Evolutionary conservation across 192 early-diverging fungal genomes (phyloP).

Genomic region (Mortierella claussenii): DNA sequence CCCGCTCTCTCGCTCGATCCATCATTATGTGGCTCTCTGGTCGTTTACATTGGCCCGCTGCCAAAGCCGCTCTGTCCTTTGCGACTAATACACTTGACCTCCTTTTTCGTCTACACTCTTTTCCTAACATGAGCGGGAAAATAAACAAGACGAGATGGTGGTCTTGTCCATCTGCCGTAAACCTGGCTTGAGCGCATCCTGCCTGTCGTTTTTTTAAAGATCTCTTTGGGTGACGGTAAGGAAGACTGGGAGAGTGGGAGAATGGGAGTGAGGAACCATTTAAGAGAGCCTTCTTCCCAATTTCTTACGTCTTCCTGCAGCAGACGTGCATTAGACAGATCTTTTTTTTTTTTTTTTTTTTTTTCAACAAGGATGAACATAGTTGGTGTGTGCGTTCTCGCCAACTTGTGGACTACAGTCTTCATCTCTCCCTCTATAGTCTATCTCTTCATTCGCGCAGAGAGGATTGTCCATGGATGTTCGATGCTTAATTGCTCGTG

Average conservation of each 20-base stretch:
- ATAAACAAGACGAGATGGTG: conserved; percentile 12
- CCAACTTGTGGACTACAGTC: no score
- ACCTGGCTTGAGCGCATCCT: neutral
- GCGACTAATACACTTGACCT: neutral
- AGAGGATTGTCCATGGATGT: no score
- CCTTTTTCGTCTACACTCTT: conserved; percentile 3
- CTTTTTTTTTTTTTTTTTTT: no score
- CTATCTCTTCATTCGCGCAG: no score
- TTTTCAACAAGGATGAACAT: no score
- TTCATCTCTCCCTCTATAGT: no score
- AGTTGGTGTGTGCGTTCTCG: no score
- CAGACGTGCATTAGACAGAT: no score
- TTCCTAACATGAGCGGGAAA: neutral
- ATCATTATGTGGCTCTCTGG: neutral
- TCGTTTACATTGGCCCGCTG: neutral
- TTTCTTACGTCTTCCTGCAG: no score
- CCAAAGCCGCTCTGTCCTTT: neutral
- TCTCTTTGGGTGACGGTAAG: neutral
- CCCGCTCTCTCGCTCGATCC: neutral
- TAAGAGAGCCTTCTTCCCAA: neutral
- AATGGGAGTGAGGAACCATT: neutral
- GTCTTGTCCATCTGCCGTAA: conserved; percentile 2
- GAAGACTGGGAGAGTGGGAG: neutral
- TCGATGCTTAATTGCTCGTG: no score
- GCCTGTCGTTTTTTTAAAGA: neutral